Conservation (phyloP, 768 basidiomycete genomes). For the Russula earlei region DNA sequence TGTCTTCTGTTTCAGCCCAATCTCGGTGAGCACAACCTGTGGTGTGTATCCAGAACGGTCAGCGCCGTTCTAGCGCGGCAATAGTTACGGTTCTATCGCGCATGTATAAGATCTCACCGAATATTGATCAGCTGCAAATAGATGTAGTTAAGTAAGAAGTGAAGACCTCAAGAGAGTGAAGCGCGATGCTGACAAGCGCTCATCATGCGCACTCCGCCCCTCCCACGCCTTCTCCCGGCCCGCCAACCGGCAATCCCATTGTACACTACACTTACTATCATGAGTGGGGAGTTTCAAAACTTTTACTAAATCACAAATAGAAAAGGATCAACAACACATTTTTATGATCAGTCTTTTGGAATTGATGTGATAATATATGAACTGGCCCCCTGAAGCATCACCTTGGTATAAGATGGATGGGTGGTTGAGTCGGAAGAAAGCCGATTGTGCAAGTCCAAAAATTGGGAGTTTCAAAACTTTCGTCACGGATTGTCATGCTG, state of each 20-base stretch:
- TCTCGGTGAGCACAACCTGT: conserved; percentile 5
- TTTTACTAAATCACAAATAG: too few species aligned
- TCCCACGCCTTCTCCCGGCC: conserved; percentile 1
- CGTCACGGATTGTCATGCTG: too few species aligned
- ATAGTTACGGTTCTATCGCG: not conserved
- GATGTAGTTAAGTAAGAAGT: conserved; percentile 10
- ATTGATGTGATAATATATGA: too few species aligned
- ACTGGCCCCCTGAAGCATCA: too few species aligned
- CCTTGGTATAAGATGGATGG: too few species aligned
- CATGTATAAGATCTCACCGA: conserved; percentile 5
- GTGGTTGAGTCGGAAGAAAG: too few species aligned
- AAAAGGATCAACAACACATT: too few species aligned
- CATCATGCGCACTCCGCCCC: not conserved
- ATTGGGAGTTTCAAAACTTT: too few species aligned
- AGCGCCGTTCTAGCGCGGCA: not conserved
- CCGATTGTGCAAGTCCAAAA: too few species aligned
- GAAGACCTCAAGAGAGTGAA: conserved; percentile 9
- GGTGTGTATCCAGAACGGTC: not conserved
- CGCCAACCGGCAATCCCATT: not conserved
- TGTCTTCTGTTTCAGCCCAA: not conserved
- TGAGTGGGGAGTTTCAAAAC: too few species aligned
- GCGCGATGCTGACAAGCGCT: conserved; percentile 5
- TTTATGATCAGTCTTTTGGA: too few species aligned
- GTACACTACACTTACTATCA: not conserved
- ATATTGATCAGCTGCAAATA: conserved; percentile 7